These are phyloP conservation scores for Tetracladium setigerum DNA, from an alignment of 495 filamentous ascomycete genomes.

Conservation along the genomic window DNA sequence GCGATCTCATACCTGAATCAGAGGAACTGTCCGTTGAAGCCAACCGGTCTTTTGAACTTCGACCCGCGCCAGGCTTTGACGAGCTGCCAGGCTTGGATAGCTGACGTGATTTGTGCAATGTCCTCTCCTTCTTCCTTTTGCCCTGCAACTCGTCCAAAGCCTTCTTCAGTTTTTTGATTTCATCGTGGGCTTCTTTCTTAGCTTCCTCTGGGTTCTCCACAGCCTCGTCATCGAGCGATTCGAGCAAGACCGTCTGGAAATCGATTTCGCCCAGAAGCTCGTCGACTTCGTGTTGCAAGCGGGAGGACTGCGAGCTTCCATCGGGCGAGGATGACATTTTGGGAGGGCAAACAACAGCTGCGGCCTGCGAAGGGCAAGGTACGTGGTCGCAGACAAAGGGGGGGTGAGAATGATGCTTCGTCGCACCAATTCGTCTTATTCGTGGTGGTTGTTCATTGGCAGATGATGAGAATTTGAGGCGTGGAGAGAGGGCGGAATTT, in stretches of 20 bases:
- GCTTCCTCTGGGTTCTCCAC: constrained; percentile 10
- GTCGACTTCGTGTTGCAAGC: constrained; percentile 13
- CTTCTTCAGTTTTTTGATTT: constrained; percentile 15
- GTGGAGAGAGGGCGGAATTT: no score
- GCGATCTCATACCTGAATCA: neutral
- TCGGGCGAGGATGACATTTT: no score
- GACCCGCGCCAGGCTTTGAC: neutral
- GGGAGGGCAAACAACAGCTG: no score
- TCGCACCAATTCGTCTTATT: no score
- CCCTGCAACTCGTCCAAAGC: constrained; percentile 9
- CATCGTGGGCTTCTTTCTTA: constrained; percentile 9
- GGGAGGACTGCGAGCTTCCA: neutral
- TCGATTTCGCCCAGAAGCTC: constrained; percentile 29
- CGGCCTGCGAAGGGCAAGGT: no score
- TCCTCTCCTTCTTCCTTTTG: neutral
- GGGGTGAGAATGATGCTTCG: no score
- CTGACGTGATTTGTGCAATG: neutral
- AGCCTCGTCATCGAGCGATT: constrained; percentile 27
- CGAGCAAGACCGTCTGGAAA: constrained; percentile 33
- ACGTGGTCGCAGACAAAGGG: no score
- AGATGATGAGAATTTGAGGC: no score
- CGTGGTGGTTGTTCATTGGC: no score
- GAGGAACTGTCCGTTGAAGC: neutral
- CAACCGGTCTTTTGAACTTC: neutral
- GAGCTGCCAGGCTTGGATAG: neutral